Percentiles rank a stretch among this genome's conserved stretches.
These are phyloP conservation scores for Fomitopsis betulina DNA, from an alignment of 1,284 basidiomycete genomes.

Conservation along the genomic window DNA sequence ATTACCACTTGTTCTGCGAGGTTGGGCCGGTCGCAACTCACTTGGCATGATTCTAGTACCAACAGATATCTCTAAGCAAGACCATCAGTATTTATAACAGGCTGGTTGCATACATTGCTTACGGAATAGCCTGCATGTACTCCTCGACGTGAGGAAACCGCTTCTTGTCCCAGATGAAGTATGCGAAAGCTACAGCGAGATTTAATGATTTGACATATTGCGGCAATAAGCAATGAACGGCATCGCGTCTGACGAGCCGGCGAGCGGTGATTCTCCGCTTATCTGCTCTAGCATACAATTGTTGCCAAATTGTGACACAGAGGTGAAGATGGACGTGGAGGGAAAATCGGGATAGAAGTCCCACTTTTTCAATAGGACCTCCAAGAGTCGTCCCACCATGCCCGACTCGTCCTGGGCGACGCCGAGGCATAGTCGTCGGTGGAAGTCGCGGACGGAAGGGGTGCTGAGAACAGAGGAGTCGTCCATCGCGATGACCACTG, in stretches of 20 bases:
- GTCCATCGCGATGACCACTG: conserved; percentile 9
- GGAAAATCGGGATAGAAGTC: conserved; percentile 11
- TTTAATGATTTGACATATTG: conserved; percentile 5
- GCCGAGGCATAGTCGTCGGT: conserved; percentile 8
- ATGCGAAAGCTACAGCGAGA: conserved; percentile 10
- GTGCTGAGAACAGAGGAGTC: conserved; percentile 9
- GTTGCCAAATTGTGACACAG: conserved; percentile 11
- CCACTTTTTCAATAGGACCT: conserved; percentile 5
- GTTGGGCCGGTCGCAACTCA: background rate
- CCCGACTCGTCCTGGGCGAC: conserved; percentile 9
- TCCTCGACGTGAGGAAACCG: conserved; percentile 10
- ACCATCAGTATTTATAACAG: background rate
- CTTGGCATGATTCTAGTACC: conserved; percentile 10
- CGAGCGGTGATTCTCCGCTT: conserved; percentile 1
- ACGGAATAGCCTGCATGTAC: conserved; percentile 14
- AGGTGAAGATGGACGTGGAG: conserved; percentile 9
- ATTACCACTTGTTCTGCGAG: too few species aligned
- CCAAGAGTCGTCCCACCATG: conserved; percentile 8
- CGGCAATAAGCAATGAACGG: conserved; percentile 10
- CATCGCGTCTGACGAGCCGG: background rate
- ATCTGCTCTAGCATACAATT: conserved; percentile 10
- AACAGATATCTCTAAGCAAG: conserved; percentile 8
- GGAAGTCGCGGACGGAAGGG: conserved; percentile 11
- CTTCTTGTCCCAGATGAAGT: conserved; percentile 16
- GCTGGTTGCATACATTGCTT: background rate